Conservation (phyloP, 2,329 filamentous ascomycete species). For the Onygenales sp. region DNA sequence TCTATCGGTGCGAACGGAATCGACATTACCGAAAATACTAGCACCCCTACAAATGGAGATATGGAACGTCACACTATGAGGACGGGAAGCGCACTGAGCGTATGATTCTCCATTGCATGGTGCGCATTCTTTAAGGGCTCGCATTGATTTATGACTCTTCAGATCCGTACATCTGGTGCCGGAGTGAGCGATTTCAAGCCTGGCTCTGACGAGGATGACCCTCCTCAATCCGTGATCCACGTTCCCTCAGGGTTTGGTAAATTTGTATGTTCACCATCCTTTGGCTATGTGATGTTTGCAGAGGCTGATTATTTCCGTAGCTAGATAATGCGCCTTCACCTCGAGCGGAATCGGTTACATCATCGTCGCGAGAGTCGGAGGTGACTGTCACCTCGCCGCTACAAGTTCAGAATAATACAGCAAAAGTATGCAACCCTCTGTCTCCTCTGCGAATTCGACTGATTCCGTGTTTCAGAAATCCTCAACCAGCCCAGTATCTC, state of each 20-base stretch:
- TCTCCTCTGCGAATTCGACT: slow-evolving; percentile 1
- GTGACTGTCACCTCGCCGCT: slow-evolving; percentile 27
- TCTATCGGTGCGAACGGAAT: neutral
- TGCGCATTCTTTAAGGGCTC: neutral
- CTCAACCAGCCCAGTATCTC: slow-evolving; percentile 42
- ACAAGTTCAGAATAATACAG: slow-evolving; percentile 21
- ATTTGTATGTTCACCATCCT: slow-evolving; percentile 52
- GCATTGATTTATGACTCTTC: slow-evolving; percentile 4
- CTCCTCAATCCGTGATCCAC: slow-evolving; percentile 80
- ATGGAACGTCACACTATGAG: neutral
- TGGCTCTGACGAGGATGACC: slow-evolving; percentile 56
- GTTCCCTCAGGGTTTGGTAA: slow-evolving; percentile 71
- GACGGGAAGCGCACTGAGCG: slow-evolving; percentile 1
- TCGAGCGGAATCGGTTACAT: slow-evolving; percentile 14
- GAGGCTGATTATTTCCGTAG: slow-evolving; percentile 3
- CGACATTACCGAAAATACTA: neutral
- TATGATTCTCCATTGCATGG: neutral
- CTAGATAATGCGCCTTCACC: slow-evolving; percentile 9
- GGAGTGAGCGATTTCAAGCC: slow-evolving; percentile 10
- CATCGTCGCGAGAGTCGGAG: slow-evolving; percentile 22
- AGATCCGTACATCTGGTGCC: slow-evolving; percentile 24
- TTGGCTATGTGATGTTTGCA: neutral
- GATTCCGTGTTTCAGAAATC: slow-evolving; percentile 16
- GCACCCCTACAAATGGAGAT: neutral
- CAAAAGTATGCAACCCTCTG: slow-evolving; percentile 11